phyloP scores from a whole-genome alignment of 225 moss, liverwort and hornwort species.

The Sphagnum tenellum region DNA sequence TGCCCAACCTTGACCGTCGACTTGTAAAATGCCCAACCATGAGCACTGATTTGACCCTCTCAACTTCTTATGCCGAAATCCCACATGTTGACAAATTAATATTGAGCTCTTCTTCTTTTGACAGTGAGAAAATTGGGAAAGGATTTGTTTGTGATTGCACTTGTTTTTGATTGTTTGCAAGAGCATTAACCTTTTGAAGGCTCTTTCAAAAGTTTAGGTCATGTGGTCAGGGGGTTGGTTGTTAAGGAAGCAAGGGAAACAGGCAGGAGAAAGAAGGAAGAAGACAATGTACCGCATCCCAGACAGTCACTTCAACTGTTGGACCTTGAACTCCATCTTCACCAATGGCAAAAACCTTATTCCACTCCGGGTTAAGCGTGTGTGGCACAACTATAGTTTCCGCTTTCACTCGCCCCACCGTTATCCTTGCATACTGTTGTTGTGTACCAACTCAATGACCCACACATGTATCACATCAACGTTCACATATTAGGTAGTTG shows the following conservation, averaged over 20 bases:
- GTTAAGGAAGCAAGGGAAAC: neutral
- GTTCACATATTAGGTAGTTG: no score
- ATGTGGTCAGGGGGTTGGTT: neutral
- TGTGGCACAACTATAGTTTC: conserved; percentile 54
- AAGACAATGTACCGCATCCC: conserved; percentile 61
- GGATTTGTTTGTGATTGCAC: neutral
- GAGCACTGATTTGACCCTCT: no score
- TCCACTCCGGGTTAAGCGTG: conserved; percentile 83
- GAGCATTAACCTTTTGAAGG: no score
- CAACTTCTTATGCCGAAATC: no score
- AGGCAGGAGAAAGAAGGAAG: neutral
- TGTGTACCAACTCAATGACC: no score
- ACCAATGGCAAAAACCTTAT: conserved; percentile 82
- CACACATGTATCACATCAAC: no score
- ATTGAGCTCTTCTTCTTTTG: no score
- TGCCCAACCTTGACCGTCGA: no score
- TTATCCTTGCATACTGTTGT: conserved; percentile 64
- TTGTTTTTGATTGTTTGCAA: no score
- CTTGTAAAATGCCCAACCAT: no score
- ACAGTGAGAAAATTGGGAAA: neutral
- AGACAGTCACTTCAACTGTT: conserved; percentile 62
- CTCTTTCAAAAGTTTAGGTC: no score
- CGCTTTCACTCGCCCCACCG: conserved; percentile 59
- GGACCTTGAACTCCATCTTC: conserved; percentile 75
- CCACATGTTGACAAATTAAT: no score